Percentiles rank a stretch among this genome's conserved stretches.
Evolutionary conservation across 805 yeast genomes (phyloP).

Genomic region (Kazachstania africana): DNA sequence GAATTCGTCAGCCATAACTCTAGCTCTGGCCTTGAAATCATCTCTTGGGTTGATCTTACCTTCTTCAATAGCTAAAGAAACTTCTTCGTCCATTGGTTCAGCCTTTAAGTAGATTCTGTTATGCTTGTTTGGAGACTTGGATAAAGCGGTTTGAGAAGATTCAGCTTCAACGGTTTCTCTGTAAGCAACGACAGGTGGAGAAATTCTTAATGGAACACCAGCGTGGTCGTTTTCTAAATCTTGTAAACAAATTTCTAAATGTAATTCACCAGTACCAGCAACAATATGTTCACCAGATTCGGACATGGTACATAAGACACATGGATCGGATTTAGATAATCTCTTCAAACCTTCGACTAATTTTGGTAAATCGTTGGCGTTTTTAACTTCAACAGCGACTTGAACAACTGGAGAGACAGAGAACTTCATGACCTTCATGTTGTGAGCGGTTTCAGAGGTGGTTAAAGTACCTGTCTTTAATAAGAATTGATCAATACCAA

Average conservation of each 20-base stretch:
- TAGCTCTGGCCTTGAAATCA: conserved; percentile 98
- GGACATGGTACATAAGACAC: conserved; percentile 79
- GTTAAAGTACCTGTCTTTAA: conserved; percentile 98
- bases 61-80: conserved; percentile 77
- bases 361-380: conserved; percentile 98
- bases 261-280: conserved; percentile 99
- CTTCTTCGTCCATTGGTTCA: conserved; percentile 91
- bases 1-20: conserved; percentile 96
- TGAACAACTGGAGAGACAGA: conserved; percentile 99
- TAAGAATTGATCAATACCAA: conserved; percentile 99
- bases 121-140: conserved; percentile 99
- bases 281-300: conserved; percentile 99
- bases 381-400: conserved; percentile 99
- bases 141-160: conserved; percentile 91
- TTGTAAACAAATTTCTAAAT: conserved; percentile 91
- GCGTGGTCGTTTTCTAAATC: conserved; percentile 99
- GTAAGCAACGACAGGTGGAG: conserved; percentile 97
- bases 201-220: conserved; percentile 95
- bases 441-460: conserved; percentile 93
- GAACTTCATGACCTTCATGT: conserved; percentile 99
- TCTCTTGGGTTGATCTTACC: conserved; percentile 93
- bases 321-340: conserved; percentile 98
- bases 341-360: conserved; percentile 99
- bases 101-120: conserved; percentile 99
- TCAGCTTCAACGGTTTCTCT: conserved; percentile 94